Evolutionary conservation across 2,329 filamentous ascomycete genomes (phyloP), one percentile per base, ranked within the genome.

Genomic region (Leptodontidium sp.): DNA sequence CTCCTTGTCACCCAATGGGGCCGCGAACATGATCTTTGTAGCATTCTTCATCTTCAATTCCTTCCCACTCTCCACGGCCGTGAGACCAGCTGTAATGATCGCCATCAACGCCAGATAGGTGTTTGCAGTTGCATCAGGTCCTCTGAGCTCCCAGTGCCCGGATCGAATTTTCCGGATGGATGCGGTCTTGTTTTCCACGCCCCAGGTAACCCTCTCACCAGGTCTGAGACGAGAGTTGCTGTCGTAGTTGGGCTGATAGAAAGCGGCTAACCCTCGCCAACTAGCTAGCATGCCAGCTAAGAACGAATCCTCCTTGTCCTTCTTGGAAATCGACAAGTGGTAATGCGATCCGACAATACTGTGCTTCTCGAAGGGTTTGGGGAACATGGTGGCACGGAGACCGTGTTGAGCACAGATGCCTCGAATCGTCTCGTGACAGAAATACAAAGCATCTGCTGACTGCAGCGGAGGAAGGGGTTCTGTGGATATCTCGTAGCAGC

Each of bases 401-500:
- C 86, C 88, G 50, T 90, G 85, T 3, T 85, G 81, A 4, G 87
- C 86, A 1, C 90, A 90, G 35, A 90, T 84, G 40, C 86, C 84
- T 4, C 86, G 84, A 67, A 96, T 87, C 24, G 91, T 85, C 72
- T 94, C 89, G 0, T 91, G 86, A 1, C 91, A 84, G 77, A 90
- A 90, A 9, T 94, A 81, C 1, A 96, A 83, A 0, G 84, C 86
- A 77, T 96, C 93, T 35, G 93, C 87, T 0, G 93, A 91, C 43
- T 86, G 81, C 0, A 94, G 79, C 0, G 91, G 88, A 0, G 86
- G 79, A 0, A 84, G 82, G 0, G 89, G 86, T 0, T 90, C 86
- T 0, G 94, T 83, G 2, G 93, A 83, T 65, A 96, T 86, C 78
- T 95, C 92, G 78, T 91, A 96, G 76, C 95, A 92, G 1, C 92